phyloP scores from a whole-genome alignment of 371 early-diverging fungal species.

The Lichtheimia corymbifera region DNA sequence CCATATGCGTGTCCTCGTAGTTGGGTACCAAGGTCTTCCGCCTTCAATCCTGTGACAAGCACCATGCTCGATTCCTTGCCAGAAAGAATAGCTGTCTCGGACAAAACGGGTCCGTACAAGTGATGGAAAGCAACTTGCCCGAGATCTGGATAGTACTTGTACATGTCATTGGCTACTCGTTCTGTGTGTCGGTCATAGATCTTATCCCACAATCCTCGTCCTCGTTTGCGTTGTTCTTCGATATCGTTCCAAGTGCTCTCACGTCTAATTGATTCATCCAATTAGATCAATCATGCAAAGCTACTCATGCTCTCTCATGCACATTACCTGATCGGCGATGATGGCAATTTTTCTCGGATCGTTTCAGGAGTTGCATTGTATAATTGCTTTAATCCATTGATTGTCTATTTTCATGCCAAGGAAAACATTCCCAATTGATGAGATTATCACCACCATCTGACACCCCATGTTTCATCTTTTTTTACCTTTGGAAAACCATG shows the following conservation, averaged over 20 bases:
- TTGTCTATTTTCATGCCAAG: slow-evolving; percentile 21
- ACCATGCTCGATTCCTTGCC: slow-evolving; percentile 37
- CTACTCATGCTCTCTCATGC: background rate
- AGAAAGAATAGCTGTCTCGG: slow-evolving; percentile 25
- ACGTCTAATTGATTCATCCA: slow-evolving; percentile 5
- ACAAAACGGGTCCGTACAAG: slow-evolving; percentile 32
- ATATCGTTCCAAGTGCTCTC: slow-evolving; percentile 79
- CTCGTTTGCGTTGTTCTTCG: slow-evolving; percentile 63
- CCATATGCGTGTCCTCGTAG: slow-evolving; percentile 35
- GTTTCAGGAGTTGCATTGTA: slow-evolving; percentile 27
- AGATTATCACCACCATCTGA: background rate
- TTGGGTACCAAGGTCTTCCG: slow-evolving; percentile 29
- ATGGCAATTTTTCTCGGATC: slow-evolving; percentile 14
- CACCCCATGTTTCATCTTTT: background rate
- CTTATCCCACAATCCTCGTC: slow-evolving; percentile 26
- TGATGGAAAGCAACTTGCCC: slow-evolving; percentile 36
- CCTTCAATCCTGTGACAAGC: slow-evolving; percentile 27
- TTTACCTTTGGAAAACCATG: slow-evolving; percentile 45
- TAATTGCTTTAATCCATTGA: slow-evolving; percentile 36
- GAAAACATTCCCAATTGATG: background rate
- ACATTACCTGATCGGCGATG: slow-evolving; percentile 12
- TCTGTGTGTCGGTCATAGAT: slow-evolving; percentile 39
- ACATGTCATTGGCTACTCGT: slow-evolving; percentile 29
- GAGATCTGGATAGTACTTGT: slow-evolving; percentile 30
- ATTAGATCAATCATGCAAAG: no score